These are phyloP conservation scores for Quercus dentata DNA, from an alignment of 306 rosid genomes.

Conservation along the genomic window DNA sequence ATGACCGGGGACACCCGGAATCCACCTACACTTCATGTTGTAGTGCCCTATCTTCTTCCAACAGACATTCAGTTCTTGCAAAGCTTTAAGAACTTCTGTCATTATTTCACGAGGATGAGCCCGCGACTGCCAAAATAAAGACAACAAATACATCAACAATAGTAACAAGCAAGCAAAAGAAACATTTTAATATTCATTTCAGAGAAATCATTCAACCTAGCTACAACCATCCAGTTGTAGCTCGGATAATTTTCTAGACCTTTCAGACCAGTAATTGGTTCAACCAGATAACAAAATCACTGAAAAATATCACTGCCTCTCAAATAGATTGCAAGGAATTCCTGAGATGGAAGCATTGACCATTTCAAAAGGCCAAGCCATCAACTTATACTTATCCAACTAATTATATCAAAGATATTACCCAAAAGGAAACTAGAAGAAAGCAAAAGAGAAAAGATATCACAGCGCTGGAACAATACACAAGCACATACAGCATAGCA, in stretches of 20 bases:
- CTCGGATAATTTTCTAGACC: background rate
- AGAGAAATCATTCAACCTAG: background rate
- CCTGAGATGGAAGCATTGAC: slow-evolving; percentile 15
- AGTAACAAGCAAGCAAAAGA: background rate
- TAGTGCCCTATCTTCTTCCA: slow-evolving; percentile 98
- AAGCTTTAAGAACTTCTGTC: slow-evolving; percentile 89
- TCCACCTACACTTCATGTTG: slow-evolving; percentile 96
- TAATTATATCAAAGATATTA: background rate
- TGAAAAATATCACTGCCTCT: slow-evolving; percentile 12
- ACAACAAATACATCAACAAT: slow-evolving; percentile 18
- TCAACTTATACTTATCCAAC: slow-evolving; percentile 1
- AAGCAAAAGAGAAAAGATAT: background rate
- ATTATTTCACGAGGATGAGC: slow-evolving; percentile 96
- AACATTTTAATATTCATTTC: background rate
- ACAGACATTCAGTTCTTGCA: slow-evolving; percentile 78
- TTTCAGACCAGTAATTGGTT: slow-evolving; percentile 2
- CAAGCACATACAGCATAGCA: background rate
- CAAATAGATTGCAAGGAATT: slow-evolving; percentile 7
- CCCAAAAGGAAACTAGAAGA: background rate
- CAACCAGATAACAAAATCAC: slow-evolving; percentile 18
- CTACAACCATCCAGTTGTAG: background rate
- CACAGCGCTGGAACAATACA: background rate
- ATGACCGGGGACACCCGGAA: slow-evolving; percentile 45
- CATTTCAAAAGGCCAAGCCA: slow-evolving; percentile 3
- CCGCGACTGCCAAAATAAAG: slow-evolving; percentile 54